A percentile compares a stretch with the other conserved stretches of the same genome.
Conservation (phyloP, 2,329 filamentous ascomycete species). For the Passalora sequoiae region DNA sequence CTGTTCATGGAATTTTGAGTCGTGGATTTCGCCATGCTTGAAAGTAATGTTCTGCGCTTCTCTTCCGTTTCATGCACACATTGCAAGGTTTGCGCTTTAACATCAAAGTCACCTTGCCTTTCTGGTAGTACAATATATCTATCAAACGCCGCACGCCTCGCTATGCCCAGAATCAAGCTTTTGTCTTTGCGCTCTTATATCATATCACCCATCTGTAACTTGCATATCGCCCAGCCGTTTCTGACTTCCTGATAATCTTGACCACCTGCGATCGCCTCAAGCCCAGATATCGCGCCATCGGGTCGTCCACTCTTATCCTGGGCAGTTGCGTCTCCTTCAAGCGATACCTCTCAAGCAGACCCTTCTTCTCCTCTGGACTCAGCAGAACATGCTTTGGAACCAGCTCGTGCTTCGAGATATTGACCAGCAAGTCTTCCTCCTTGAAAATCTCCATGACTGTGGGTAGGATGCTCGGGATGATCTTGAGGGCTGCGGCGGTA, state of each 20-base stretch:
- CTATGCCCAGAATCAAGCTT: constrained; percentile 14
- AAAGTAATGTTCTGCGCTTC: too few species aligned
- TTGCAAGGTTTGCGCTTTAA: too few species aligned
- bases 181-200: constrained; percentile 8
- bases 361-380: constrained; percentile 81
- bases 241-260: constrained; percentile 93
- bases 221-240: constrained; percentile 93
- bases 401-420: constrained; percentile 96
- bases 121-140: constrained; percentile 9
- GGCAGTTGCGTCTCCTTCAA: constrained; percentile 97
- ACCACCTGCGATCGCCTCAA: constrained; percentile 89
- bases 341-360: constrained; percentile 80
- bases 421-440: constrained; percentile 92
- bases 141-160: constrained; percentile 14
- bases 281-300: constrained; percentile 86
- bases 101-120: neutral
- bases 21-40: too few species aligned
- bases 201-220: constrained; percentile 72
- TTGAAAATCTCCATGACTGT: constrained; percentile 90
- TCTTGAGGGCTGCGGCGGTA: constrained; percentile 80
- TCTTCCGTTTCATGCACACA: too few species aligned
- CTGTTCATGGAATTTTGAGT: too few species aligned
- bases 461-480: constrained; percentile 70
- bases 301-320: constrained; percentile 83
- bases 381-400: constrained; percentile 91